Evolutionary conservation across 768 basidiomycete species (phyloP), one percentile per base, ranked within the genome.

Genomic region (Hygrocybe coccinea): DNA sequence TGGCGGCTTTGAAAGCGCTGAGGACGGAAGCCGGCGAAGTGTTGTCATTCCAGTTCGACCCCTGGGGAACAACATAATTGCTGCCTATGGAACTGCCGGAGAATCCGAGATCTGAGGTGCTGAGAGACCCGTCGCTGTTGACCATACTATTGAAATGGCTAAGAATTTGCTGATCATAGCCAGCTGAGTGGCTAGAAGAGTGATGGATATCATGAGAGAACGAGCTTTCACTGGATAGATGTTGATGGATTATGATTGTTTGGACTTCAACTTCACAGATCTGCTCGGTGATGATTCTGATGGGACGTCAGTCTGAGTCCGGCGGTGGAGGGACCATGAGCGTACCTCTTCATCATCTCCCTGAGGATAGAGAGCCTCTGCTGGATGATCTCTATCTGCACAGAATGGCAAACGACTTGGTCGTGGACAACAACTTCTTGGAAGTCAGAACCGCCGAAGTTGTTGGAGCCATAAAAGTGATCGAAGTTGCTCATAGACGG

Each of bases 191-290:
- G 45, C 69, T 70, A 12, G 75, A 75, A 59, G 62, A 60, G 61
- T 72, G 76, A 43, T 69, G 66, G 58, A 78, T 63, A 60, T 79
- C 77, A 52, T 68, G 63, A 56, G 66, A 69, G 71, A 78, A 79
- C 58, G 69, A 59, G 57, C 67, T 63, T 55, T 78, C 58, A 59
- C 72, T 67, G n/a, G 70, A 63, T 56, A 69, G 68, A 69, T 72
- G 76, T 62, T 78, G 76, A 56, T 76, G 67, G 60, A 78, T 73
- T 52, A 74, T 67, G 54, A 76, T 69, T 55, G 70, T 71, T 60
- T 80, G 79, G 22, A 72, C 71, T 57, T 80, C 79, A 45, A 79
- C 78, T 50, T 79, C 76, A 61, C 79, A 80, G 51, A 78, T 70
- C 47, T 74, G 71, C 63, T 79, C 74, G 34, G 71, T 68, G 60